These are phyloP conservation scores for Anacardium occidentale DNA, from an alignment of 345 rosid genomes.

Conservation along the genomic window DNA sequence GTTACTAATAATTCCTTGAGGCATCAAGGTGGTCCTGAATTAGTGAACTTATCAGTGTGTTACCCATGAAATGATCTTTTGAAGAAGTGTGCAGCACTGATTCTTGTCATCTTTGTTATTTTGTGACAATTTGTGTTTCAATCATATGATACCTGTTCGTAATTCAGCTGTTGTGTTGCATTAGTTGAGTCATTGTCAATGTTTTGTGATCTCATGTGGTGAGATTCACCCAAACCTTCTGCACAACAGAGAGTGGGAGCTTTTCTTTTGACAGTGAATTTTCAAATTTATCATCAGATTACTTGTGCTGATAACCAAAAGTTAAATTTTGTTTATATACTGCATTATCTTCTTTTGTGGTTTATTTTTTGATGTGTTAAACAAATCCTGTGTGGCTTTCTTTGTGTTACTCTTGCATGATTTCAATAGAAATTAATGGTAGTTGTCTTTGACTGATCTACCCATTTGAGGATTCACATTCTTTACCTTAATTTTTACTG, in stretches of 20 bases:
- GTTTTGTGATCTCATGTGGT: too few relatives aligned
- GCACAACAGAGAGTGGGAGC: not conserved
- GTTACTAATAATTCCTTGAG: too few relatives aligned
- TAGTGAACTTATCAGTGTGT: too few relatives aligned
- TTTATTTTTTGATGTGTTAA: not conserved
- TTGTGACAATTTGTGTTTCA: too few relatives aligned
- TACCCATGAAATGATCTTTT: too few relatives aligned
- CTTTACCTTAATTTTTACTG: not conserved
- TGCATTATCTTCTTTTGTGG: not conserved
- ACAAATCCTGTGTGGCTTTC: not conserved
- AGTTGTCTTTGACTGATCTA: not conserved
- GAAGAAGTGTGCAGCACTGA: too few relatives aligned
- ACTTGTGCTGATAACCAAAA: not conserved
- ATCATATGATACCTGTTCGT: too few relatives aligned
- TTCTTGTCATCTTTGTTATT: too few relatives aligned
- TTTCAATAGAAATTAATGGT: not conserved
- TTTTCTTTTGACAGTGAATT: not conserved
- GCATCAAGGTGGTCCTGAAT: too few relatives aligned
- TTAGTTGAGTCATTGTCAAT: too few relatives aligned
- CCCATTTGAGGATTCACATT: not conserved
- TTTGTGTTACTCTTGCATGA: not conserved
- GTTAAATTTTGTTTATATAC: not conserved
- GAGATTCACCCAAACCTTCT: too few relatives aligned
- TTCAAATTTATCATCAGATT: not conserved
- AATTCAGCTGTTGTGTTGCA: too few relatives aligned